Base-by-base conservation (phyloP, 768 basidiomycete species). In the Mrakia gelida region DNA sequence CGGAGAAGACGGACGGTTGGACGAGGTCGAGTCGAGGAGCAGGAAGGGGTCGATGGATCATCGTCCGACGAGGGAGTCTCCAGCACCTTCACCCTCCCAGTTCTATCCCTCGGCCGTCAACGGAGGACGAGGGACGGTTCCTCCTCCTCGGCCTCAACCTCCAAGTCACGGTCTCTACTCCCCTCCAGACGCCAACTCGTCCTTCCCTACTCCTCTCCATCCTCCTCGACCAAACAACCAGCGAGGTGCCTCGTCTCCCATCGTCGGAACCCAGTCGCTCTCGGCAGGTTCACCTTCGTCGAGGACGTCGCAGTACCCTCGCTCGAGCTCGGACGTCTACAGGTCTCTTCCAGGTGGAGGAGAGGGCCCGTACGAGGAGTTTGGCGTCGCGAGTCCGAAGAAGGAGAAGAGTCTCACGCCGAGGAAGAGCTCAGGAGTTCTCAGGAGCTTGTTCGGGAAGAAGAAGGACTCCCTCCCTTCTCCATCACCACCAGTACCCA, bases 401-500 rank as follows among this genome's bases (percentile, higher is more conserved):
- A 67, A 73, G 73, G 41, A 67, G 54, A 78, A 63, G 43, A 72
- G 26, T 10, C 28, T 61, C 28, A 78, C 77, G n/a, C 77, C 77
- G n/a, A 65, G 63, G 30, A 78, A 78, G 73, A 75, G 77, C 65
- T 78, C 73, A 21, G 77, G 77, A n/a, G 77, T 74, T 5, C 56
- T 78, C 4, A 49, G 77, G n/a, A 70, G 73, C n/a, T 56, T 78
- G 63, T 78, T 78, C 38, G 77, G 77, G 32, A 78, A 78, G 54
- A 74, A 74, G 54, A 78, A 78, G 73, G 77, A 78, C 5, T 59
- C 73, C 30, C 4, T 73, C 16, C 26, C 72, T 5, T 59, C 30
- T 3, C 32, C 72, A 3, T 73, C 72, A n/a, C 72, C 49, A 38
- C 54, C 72, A 21, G 49, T 49, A 54, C 72, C 52, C 26, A 72